A percentile compares a stretch with the other conserved stretches of the same genome.
These are phyloP conservation scores for Bryoglossum gracile DNA, from an alignment of 495 filamentous ascomycete genomes.

Conservation along the genomic window DNA sequence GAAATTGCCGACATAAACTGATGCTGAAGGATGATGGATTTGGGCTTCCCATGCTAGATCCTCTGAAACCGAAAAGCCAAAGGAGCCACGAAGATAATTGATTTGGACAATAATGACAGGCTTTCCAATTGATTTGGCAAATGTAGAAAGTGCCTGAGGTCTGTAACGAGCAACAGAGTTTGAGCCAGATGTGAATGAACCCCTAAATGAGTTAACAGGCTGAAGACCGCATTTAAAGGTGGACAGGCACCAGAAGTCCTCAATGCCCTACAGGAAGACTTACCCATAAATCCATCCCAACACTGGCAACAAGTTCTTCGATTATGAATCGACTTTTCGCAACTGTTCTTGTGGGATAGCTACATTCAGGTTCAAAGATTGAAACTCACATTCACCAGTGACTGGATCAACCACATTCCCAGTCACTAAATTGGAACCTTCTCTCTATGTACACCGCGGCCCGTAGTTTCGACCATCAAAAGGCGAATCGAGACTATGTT, in stretches of 20 bases:
- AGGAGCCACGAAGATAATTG: conserved; percentile 26
- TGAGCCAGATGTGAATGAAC: conserved; percentile 8
- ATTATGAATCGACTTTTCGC: not conserved
- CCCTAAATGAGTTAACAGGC: conserved; percentile 1
- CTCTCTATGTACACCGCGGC: conserved; percentile 1
- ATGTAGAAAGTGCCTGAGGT: not conserved
- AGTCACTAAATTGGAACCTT: not conserved
- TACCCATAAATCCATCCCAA: conserved; percentile 17
- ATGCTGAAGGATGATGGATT: not conserved
- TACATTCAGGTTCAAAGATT: conserved; percentile 14
- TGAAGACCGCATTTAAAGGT: not conserved
- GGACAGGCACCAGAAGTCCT: not conserved
- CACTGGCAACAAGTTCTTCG: conserved; percentile 3
- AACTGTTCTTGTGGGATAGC: not conserved
- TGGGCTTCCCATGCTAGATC: not conserved
- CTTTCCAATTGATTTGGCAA: not conserved
- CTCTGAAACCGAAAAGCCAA: conserved; percentile 28
- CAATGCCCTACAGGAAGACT: not conserved
- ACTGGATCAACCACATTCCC: conserved; percentile 1
- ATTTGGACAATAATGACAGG: conserved; percentile 11
- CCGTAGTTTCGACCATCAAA: conserved; percentile 13
- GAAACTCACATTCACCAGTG: conserved; percentile 14
- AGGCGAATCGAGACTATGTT: conserved; percentile 5
- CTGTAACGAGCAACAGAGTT: conserved; percentile 5
- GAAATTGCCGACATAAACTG: conserved; percentile 47